A percentile compares a stretch with the other conserved stretches of the same genome.
Conservation (phyloP, 208 protist species). For the Eutreptiella sp. region DNA sequence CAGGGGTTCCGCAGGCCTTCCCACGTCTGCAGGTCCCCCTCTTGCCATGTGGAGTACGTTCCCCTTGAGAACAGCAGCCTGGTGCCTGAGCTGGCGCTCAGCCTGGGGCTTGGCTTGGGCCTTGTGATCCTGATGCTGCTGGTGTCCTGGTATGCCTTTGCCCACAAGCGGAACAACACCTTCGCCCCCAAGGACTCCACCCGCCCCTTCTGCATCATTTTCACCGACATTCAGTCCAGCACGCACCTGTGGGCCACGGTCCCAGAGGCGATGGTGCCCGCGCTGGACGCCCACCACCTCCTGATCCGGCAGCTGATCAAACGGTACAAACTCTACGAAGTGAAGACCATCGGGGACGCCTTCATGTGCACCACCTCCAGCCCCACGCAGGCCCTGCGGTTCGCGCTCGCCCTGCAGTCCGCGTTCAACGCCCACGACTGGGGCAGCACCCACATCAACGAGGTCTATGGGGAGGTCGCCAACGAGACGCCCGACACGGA, state of each 20-base stretch:
- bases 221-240: slow-evolving; percentile 68
- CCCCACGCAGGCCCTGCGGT: slow-evolving; percentile 39
- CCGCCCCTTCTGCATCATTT: slow-evolving; percentile 52
- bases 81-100: too few relatives aligned
- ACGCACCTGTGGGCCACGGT: slow-evolving; percentile 61
- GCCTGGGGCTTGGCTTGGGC: too few relatives aligned
- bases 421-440: slow-evolving; percentile 51
- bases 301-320: slow-evolving; percentile 53
- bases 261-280: slow-evolving; percentile 53
- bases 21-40: too few relatives aligned
- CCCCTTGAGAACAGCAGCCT: too few relatives aligned
- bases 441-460: slow-evolving; percentile 43
- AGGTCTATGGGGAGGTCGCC: slow-evolving; percentile 47
- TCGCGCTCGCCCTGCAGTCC: slow-evolving; percentile 48
- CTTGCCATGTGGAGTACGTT: too few relatives aligned
- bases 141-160: too few relatives aligned
- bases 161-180: slow-evolving; percentile 43
- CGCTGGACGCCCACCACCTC: slow-evolving; percentile 56
- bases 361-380: slow-evolving; percentile 68
- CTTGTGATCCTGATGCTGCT: too few relatives aligned
- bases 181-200: slow-evolving; percentile 43
- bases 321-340: slow-evolving; percentile 63
- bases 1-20: too few relatives aligned
- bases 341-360: slow-evolving; percentile 72
- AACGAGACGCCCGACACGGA: too few relatives aligned